phyloP scores from a whole-genome alignment of 2,329 filamentous ascomycete species.

The Fusarium aywerte region DNA sequence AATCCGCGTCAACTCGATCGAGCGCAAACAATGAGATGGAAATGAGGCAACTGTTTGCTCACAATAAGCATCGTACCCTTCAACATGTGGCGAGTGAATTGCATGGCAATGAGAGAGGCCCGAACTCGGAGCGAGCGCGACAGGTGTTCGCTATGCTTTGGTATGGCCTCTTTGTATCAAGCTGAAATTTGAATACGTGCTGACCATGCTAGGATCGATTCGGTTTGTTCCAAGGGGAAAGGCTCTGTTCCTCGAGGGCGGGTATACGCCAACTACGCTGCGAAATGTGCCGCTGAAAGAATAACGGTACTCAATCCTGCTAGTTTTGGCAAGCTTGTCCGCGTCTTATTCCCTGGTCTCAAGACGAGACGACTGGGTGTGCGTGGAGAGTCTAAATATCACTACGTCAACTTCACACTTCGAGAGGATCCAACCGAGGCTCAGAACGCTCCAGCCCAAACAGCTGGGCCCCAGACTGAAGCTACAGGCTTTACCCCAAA shows the following conservation, averaged over 20 bases:
- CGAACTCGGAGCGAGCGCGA: slow-evolving; percentile 83
- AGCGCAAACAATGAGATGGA: slow-evolving; percentile 85
- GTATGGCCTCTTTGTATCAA: slow-evolving; percentile 59
- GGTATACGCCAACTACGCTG: slow-evolving; percentile 96
- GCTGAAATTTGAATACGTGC: slow-evolving; percentile 5
- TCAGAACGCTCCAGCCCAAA: slow-evolving; percentile 57
- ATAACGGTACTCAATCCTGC: slow-evolving; percentile 96
- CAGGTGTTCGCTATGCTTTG: slow-evolving; percentile 92
- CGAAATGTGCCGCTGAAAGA: slow-evolving; percentile 89
- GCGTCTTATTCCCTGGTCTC: slow-evolving; percentile 94
- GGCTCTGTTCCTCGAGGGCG: slow-evolving; percentile 90
- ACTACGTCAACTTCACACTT: slow-evolving; percentile 80
- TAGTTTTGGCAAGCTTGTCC: slow-evolving; percentile 96
- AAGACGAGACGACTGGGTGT: slow-evolving; percentile 93
- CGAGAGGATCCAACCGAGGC: slow-evolving; percentile 66
- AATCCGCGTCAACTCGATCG: slow-evolving; percentile 69
- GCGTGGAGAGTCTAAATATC: slow-evolving; percentile 97
- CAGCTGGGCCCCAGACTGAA: slow-evolving; percentile 63
- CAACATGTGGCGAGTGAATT: slow-evolving; percentile 80
- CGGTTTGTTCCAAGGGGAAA: slow-evolving; percentile 77
- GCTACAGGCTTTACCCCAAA: slow-evolving; percentile 58
- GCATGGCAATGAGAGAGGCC: slow-evolving; percentile 81
- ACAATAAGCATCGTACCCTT: slow-evolving; percentile 73
- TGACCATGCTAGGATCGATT: slow-evolving; percentile 70
- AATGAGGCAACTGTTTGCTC: slow-evolving; percentile 78